Base-by-base conservation (phyloP, 1,284 basidiomycete genomes). In the Cryptococcus neoformans region DNA sequence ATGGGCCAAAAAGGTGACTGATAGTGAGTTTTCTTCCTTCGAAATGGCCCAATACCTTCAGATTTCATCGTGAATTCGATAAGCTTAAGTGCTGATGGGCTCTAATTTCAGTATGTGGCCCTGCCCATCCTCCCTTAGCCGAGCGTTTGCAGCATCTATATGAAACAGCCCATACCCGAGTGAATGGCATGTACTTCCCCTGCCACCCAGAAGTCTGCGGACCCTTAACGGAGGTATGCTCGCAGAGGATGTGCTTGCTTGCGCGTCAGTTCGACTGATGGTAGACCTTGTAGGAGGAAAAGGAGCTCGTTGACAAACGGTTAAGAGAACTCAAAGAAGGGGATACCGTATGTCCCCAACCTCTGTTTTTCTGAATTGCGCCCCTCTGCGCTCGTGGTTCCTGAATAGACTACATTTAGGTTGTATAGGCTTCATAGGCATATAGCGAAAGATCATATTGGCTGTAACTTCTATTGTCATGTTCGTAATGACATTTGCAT, bases 1-100 rank as follows among this genome's bases (percentile, higher is more conserved):
- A 46, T 80, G 78, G 78, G 73, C 74, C 0, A 78, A 78, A 51
- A 67, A 73, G 41, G 79, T 80, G 11, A 79, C 78, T 1, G 73
- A 78, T 59, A 59, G 71, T 72, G 53, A 61, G 66, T 64, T 2
- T 9, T 12, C n/a, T 44, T 51, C 28, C 17, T 48, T 44, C 38
- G n/a, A 39, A 10, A 21, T 21, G 21, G 21, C 21, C 21, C 21
- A 21, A 21, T 21, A 47, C 39, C 34, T 53, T 44, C 7, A 11
- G 39, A 17, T 28, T 40, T 11, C 8, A n/a, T 12, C 36, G 36
- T 14, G 28, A n/a, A 16, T 21, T 21, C 21, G 21, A 21, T 21
- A 21, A 21, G 21, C 21, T 21, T 21, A 21, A 21, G 21, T 21
- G 21, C 21, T 21, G 21, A 21, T 21, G 21, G 21, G 21, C 21